These are phyloP conservation scores for Schrenkiella parvula DNA, from an alignment of 345 rosid genomes.

Conservation along the genomic window DNA sequence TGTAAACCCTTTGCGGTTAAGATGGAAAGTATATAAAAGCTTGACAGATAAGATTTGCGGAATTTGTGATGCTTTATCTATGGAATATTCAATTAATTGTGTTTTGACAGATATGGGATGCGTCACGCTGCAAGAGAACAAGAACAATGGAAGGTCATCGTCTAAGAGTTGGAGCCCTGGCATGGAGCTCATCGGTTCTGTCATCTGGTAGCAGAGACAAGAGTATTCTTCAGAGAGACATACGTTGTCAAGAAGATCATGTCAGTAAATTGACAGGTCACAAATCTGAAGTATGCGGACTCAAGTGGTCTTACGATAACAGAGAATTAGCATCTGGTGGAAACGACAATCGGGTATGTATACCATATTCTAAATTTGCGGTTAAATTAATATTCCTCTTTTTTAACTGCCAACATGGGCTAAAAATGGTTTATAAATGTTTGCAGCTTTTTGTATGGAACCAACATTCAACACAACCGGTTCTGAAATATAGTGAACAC, in stretches of 20 bases:
- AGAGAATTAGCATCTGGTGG: slow-evolving; percentile 98
- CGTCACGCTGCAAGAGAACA: slow-evolving; percentile 71
- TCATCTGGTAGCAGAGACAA: slow-evolving; percentile 99
- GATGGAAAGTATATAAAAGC: not conserved
- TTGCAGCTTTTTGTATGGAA: slow-evolving; percentile 98
- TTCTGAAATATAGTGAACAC: slow-evolving; percentile 84
- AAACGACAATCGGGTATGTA: slow-evolving; percentile 82
- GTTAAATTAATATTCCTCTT: slow-evolving; percentile 10
- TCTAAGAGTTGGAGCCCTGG: slow-evolving; percentile 85
- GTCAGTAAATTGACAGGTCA: slow-evolving; percentile 90
- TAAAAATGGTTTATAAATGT: slow-evolving; percentile 3
- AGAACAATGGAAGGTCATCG: slow-evolving; percentile 99
- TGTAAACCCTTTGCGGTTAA: not conserved
- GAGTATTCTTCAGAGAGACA: slow-evolving; percentile 86
- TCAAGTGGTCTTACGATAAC: slow-evolving; percentile 97
- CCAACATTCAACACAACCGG: slow-evolving; percentile 91
- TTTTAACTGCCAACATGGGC: not conserved
- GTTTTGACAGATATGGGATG: slow-evolving; percentile 81
- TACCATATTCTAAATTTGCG: not conserved
- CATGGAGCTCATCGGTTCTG: slow-evolving; percentile 83
- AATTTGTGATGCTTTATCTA: not conserved
- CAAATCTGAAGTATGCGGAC: slow-evolving; percentile 97
- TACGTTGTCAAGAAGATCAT: slow-evolving; percentile 74
- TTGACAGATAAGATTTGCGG: not conserved
- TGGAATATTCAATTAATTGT: not conserved